These are phyloP conservation scores for Aspergillus carlsbadensis DNA, from an alignment of 495 filamentous ascomycete genomes.

Conservation along the genomic window DNA sequence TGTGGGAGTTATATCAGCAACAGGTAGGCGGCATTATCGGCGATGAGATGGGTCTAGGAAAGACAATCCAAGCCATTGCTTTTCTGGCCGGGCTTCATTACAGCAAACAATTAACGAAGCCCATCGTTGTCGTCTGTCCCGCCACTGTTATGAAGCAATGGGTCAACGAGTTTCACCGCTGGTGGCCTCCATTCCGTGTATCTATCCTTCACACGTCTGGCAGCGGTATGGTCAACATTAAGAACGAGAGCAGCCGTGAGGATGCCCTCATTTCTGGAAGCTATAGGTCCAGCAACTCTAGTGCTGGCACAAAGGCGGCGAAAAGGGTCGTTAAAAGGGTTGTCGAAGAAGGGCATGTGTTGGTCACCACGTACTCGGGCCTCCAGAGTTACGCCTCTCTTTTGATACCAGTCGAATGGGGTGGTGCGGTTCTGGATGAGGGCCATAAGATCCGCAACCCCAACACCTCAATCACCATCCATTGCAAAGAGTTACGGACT, in stretches of 20 bases:
- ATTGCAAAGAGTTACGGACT: constrained; percentile 87
- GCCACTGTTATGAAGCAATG: constrained; percentile 94
- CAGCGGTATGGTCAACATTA: constrained; percentile 88
- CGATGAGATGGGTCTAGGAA: constrained; percentile 97
- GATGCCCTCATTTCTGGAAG: constrained; percentile 52
- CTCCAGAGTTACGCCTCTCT: constrained; percentile 81
- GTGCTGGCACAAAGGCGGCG: constrained; percentile 58
- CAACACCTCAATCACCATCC: constrained; percentile 85
- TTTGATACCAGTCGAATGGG: constrained; percentile 81
- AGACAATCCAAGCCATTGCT: constrained; percentile 91
- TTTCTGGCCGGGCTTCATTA: constrained; percentile 90
- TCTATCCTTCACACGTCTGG: constrained; percentile 94
- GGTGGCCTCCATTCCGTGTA: constrained; percentile 95
- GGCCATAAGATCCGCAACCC: constrained; percentile 98
- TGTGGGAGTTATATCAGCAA: constrained; percentile 89
- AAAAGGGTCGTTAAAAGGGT: constrained; percentile 80
- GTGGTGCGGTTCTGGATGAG: constrained; percentile 91
- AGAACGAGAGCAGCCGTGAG: constrained; percentile 68
- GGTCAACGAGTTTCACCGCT: constrained; percentile 96
- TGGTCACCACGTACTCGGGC: constrained; percentile 93
- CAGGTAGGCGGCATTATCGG: constrained; percentile 91
- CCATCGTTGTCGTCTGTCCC: constrained; percentile 85
- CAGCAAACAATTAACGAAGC: constrained; percentile 77
- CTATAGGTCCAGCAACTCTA: constrained; percentile 34
- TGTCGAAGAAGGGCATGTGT: constrained; percentile 81